Conservation (phyloP, 2,329 filamentous ascomycete genomes). For the Colletotrichum spaethianum region DNA sequence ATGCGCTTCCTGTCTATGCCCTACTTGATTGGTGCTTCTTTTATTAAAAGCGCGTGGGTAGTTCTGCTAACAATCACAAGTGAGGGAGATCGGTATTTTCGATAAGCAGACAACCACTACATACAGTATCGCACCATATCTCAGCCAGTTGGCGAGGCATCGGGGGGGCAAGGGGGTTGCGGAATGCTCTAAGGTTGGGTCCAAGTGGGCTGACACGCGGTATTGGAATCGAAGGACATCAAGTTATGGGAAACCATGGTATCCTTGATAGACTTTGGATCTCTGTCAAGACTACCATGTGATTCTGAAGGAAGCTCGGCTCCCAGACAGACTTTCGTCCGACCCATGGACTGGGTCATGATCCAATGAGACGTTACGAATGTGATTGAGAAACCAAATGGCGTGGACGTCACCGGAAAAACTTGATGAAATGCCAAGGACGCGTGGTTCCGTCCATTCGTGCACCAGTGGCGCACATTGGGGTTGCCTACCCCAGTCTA, state of each 20-base stretch:
- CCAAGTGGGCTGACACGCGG: not conserved
- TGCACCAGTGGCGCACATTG: not conserved
- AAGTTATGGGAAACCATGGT: not conserved
- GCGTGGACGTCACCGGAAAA: too few species aligned
- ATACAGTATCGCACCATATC: not conserved
- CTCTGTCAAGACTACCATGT: not conserved
- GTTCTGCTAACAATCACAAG: not conserved
- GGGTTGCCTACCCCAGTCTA: not conserved
- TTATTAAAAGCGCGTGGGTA: not conserved
- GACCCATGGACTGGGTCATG: slow-evolving; percentile 6
- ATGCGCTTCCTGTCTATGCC: not conserved
- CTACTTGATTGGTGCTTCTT: not conserved
- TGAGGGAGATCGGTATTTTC: not conserved
- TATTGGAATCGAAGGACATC: not conserved
- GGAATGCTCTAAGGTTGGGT: not conserved
- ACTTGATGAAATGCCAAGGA: not conserved
- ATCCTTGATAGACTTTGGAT: not conserved
- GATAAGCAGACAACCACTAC: slow-evolving; percentile 12
- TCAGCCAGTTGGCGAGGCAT: not conserved
- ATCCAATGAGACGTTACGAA: not conserved
- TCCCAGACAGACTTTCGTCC: slow-evolving; percentile 33
- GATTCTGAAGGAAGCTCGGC: slow-evolving; percentile 12
- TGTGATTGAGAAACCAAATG: too few species aligned
- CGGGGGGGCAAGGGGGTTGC: not conserved
- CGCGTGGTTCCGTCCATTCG: not conserved